Base-by-base conservation (phyloP, 495 filamentous ascomycete genomes). In the Penicillium macrosclerotiorum region DNA sequence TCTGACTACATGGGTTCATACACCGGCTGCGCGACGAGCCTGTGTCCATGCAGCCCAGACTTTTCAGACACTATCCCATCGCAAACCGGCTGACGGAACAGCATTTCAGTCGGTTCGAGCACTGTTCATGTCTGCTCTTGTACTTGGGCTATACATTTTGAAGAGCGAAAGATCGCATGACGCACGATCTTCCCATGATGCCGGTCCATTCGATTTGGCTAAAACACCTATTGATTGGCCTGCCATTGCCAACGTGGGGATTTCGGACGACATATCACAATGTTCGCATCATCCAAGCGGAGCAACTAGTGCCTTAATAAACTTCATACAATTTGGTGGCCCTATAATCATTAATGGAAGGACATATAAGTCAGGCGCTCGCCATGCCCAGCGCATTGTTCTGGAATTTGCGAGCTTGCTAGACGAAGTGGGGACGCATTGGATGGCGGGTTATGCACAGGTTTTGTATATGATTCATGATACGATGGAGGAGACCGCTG, bases 81-180 rank as follows among this genome's bases (percentile, higher is more conserved):
- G 49, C 16, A 52, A 52, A 27, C 49, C 49, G 3, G 42, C 49
- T 9, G 49, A 52, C 29, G 49, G 49, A 8, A 46, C 49, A 2
- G 37, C 49, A 2, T 52, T 52, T 18, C 49, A 52, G 37, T 46
- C 49, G 4, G 42, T 52, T 8, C 42, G 42, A 36, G 36, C 42
- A 14, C 26, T 46, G 5, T 52, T 52, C 16, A 46, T 42, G 31
- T 41, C 49, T 12, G 49, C 37, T 4, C 31, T 52, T 3, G 31
- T 52, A 8, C 42, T 52, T 19, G 37, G 42, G 1, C 2, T 52
- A 3, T 52, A 52, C 12, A 14, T 42, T n/a, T 9, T 46, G 17
- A 17, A 13, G 1, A 36, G 19, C 9, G 13, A 40, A 8, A 29
- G 14, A 16, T 22, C 2, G 8, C 1, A 9, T 11, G 16, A 7